A percentile compares a stretch with the other conserved stretches of the same genome.
These are phyloP conservation scores for Annulohypoxylon nitens DNA, from an alignment of 495 filamentous ascomycete genomes.

Conservation along the genomic window DNA sequence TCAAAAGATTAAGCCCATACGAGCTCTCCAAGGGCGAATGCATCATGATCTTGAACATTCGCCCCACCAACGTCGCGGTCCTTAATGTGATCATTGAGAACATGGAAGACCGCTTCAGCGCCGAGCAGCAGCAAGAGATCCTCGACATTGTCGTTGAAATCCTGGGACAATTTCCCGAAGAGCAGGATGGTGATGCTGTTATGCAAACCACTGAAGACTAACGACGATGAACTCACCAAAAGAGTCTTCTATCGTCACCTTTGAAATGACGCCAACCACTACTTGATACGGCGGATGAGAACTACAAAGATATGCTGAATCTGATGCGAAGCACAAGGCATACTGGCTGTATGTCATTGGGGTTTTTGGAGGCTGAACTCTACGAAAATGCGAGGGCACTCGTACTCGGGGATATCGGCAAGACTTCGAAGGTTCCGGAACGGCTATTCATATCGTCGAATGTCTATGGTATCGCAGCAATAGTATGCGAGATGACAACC, in stretches of 20 bases:
- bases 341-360: no score
- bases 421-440: background rate
- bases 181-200: constrained; percentile 44
- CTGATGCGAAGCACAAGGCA: background rate
- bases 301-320: background rate
- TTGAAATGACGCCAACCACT: background rate
- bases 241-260: background rate
- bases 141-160: constrained; percentile 58
- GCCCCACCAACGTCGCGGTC: constrained; percentile 52
- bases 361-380: no score
- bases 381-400: no score
- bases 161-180: constrained; percentile 55
- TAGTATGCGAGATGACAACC: background rate
- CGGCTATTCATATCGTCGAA: background rate
- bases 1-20: constrained; percentile 54
- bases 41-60: constrained; percentile 61
- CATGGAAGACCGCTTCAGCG: constrained; percentile 59
- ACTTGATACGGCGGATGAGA: background rate
- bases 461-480: background rate
- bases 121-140: constrained; percentile 58
- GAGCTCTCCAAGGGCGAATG: constrained; percentile 62
- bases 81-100: constrained; percentile 61
- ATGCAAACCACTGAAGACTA: constrained; percentile 53
- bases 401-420: background rate
- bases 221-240: constrained; percentile 17